Percentiles rank a stretch among this genome's conserved stretches.
phyloP scores from a whole-genome alignment of 371 early-diverging fungal species.

The Haplosporangium sp. region DNA sequence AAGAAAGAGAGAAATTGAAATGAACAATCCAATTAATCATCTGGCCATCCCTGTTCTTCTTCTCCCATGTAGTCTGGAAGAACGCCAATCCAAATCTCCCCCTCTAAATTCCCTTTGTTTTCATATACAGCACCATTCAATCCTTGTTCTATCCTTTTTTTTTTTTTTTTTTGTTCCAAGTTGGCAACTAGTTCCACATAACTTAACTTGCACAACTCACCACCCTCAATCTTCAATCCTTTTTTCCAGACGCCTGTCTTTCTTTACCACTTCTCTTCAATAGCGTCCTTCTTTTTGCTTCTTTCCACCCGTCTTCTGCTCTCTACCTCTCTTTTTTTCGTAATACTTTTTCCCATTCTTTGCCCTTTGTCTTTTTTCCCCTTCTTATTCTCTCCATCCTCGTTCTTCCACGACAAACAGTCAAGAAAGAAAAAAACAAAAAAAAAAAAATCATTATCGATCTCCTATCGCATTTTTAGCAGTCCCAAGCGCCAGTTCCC shows the following conservation, averaged over 20 bases:
- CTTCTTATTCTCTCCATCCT: neutral
- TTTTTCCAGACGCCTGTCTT: neutral
- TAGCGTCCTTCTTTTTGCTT: too few relatives aligned
- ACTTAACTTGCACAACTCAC: constrained; percentile 18
- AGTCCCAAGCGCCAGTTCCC: constrained; percentile 11
- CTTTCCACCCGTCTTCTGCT: too few relatives aligned
- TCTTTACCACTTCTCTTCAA: neutral
- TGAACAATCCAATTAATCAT: neutral
- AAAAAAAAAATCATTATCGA: constrained; percentile 25
- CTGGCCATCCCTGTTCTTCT: constrained; percentile 55
- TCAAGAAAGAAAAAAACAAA: constrained; percentile 3
- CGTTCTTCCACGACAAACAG: constrained; percentile 25
- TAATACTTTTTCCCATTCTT: constrained; percentile 1
- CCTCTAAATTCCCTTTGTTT: constrained; percentile 16
- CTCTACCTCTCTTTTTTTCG: neutral
- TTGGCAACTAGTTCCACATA: constrained; percentile 24
- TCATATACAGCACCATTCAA: neutral
- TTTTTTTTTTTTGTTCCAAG: constrained; percentile 26
- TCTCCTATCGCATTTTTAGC: constrained; percentile 22
- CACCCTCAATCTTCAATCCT: constrained; percentile 14
- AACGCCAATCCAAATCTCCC: constrained; percentile 43
- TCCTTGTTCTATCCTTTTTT: constrained; percentile 9
- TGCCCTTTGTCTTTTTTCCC: neutral
- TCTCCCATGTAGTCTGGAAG: constrained; percentile 55
- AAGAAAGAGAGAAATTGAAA: neutral